These are phyloP conservation scores for Citrus maxima DNA, from an alignment of 345 rosid genomes.

Conservation along the genomic window DNA sequence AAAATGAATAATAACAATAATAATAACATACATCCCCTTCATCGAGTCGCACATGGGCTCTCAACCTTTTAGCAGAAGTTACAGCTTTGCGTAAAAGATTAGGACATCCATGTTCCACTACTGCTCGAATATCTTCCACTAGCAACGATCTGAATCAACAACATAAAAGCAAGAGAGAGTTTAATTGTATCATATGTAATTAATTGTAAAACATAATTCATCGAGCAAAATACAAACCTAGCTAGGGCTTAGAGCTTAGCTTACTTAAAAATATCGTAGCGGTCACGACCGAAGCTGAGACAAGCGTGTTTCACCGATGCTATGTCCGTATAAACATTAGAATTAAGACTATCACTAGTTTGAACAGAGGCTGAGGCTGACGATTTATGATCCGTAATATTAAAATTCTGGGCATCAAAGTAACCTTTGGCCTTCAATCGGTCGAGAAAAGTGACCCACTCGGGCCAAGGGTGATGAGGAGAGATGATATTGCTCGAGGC, in stretches of 20 bases:
- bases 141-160: slow-evolving; percentile 60
- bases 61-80: slow-evolving; percentile 84
- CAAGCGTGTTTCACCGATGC: slow-evolving; percentile 67
- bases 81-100: slow-evolving; percentile 72
- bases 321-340: slow-evolving; percentile 48
- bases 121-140: slow-evolving; percentile 45
- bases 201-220: too few species aligned
- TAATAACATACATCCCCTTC: slow-evolving; percentile 80
- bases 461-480: slow-evolving; percentile 79
- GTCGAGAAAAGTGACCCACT: slow-evolving; percentile 79
- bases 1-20: background rate
- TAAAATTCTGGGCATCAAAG: slow-evolving; percentile 23
- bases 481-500: background rate
- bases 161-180: slow-evolving; percentile 1
- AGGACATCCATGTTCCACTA: slow-evolving; percentile 84
- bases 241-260: background rate
- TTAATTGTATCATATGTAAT: too few species aligned
- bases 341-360: background rate
- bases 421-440: slow-evolving; percentile 67
- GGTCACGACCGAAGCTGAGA: slow-evolving; percentile 85
- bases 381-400: background rate
- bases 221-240: background rate
- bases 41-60: slow-evolving; percentile 55
- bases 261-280: slow-evolving; percentile 76
- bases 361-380: background rate